These are phyloP conservation scores for Phaeoacremonium minimum DNA, from an alignment of 2,329 filamentous ascomycete genomes.

Conservation along the genomic window DNA sequence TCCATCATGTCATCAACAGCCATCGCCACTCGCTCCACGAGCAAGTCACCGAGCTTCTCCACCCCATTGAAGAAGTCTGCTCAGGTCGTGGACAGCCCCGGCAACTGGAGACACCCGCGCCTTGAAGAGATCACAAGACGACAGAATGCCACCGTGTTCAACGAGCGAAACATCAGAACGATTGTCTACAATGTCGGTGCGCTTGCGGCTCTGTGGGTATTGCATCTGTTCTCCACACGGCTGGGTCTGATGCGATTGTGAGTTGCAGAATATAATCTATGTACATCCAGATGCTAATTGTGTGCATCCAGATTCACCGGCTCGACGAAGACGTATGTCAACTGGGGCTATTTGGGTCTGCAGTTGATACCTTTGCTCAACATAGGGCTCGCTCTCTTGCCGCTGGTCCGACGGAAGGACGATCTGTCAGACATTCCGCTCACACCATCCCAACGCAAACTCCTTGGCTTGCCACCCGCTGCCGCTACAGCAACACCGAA, in stretches of 20 bases:
- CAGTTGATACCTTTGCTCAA: slow-evolving; percentile 64
- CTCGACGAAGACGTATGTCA: slow-evolving; percentile 28
- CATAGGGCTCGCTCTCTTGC: slow-evolving; percentile 65
- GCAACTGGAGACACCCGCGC: slow-evolving; percentile 87
- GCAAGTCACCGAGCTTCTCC: slow-evolving; percentile 8
- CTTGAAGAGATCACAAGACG: slow-evolving; percentile 82
- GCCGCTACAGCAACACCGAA: slow-evolving; percentile 60
- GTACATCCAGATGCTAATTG: slow-evolving; percentile 5
- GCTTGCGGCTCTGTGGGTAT: slow-evolving; percentile 21
- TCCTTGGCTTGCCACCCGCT: slow-evolving; percentile 75
- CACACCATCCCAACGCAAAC: slow-evolving; percentile 79
- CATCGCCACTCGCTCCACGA: slow-evolving; percentile 9
- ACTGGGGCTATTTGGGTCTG: slow-evolving; percentile 40
- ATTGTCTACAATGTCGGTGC: slow-evolving; percentile 64
- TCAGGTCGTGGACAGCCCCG: slow-evolving; percentile 52
- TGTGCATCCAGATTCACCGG: slow-evolving; percentile 21
- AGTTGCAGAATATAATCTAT: too few species aligned
- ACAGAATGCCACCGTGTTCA: slow-evolving; percentile 74
- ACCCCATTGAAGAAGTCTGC: slow-evolving; percentile 17
- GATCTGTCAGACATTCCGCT: slow-evolving; percentile 84
- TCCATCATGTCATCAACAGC: slow-evolving; percentile 13
- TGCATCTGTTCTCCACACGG: slow-evolving; percentile 31
- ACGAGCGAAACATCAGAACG: slow-evolving; percentile 67
- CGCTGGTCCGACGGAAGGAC: slow-evolving; percentile 69
- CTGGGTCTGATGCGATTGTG: too few species aligned